phyloP scores from a whole-genome alignment of 2,329 filamentous ascomycete genomes.

The Pestalotiopsis sp. region DNA sequence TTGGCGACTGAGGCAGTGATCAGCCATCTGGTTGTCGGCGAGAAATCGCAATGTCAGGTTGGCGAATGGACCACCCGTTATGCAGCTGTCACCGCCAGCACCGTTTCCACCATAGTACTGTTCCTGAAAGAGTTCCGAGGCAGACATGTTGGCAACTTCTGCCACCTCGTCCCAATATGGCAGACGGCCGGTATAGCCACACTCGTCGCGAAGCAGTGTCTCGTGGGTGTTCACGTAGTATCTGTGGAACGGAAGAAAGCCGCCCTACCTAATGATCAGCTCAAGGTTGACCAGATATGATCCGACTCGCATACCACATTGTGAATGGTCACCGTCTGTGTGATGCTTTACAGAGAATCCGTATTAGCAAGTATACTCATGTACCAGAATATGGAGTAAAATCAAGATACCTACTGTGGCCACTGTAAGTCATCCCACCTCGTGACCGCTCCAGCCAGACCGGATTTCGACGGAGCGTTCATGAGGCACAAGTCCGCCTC shows the following conservation, averaged over 20 bases:
- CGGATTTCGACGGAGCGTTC: constrained; percentile 22
- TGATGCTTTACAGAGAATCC: constrained; percentile 14
- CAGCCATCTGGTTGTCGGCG: not conserved
- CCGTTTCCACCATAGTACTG: constrained; percentile 35
- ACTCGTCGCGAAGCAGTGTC: constrained; percentile 32
- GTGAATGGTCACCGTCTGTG: constrained; percentile 30
- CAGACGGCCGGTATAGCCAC: constrained; percentile 25
- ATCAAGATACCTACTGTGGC: constrained; percentile 20
- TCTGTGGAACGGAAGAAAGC: constrained; percentile 38
- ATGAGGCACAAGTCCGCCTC: constrained; percentile 34
- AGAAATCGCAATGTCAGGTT: constrained; percentile 29
- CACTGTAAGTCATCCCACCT: constrained; percentile 36
- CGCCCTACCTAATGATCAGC: constrained; percentile 14
- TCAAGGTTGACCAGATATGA: too few relatives aligned
- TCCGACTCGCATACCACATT: constrained; percentile 18
- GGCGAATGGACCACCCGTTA: constrained; percentile 34
- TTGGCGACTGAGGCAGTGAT: constrained; percentile 24
- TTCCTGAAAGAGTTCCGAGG: constrained; percentile 29
- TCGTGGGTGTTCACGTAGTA: constrained; percentile 34
- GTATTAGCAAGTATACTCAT: too few relatives aligned
- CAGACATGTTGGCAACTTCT: constrained; percentile 29
- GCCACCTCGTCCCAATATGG: constrained; percentile 38
- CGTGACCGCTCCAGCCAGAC: constrained; percentile 25
- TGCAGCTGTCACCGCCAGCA: constrained; percentile 25
- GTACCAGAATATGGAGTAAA: not conserved